A percentile compares a stretch with the other conserved stretches of the same genome.
Evolutionary conservation across 805 yeast species (phyloP).

Genomic region (Wickerhamomyces subpelliculosus): DNA sequence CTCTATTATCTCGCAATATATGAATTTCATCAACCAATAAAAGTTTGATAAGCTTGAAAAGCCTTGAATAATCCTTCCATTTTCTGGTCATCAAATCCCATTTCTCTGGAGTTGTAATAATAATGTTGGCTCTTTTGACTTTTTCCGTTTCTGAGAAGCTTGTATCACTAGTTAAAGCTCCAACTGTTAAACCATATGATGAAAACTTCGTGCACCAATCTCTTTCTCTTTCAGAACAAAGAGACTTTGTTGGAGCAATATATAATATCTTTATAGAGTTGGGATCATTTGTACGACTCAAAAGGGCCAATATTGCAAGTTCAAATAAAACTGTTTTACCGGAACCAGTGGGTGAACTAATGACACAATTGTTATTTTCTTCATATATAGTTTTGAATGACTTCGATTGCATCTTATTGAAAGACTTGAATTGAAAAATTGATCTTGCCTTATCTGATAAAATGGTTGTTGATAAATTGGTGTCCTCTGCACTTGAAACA

Average conservation of each 20-base stretch:
- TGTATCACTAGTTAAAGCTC: constrained; percentile 51
- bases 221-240: constrained; percentile 42
- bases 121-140: constrained; percentile 42
- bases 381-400: constrained; percentile 33
- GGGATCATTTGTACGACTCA: constrained; percentile 20
- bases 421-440: constrained; percentile 27
- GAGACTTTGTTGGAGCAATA: constrained; percentile 55
- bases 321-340: constrained; percentile 53
- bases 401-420: constrained; percentile 46
- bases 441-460: constrained; percentile 32
- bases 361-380: constrained; percentile 33
- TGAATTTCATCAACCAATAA: constrained; percentile 44
- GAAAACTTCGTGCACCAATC: constrained; percentile 40
- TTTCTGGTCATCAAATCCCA: constrained; percentile 52
- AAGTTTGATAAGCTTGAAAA: constrained; percentile 37
- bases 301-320: constrained; percentile 37
- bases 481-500: not conserved
- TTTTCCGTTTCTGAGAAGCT: constrained; percentile 35
- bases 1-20: constrained; percentile 37
- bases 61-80: constrained; percentile 35
- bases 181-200: constrained; percentile 33
- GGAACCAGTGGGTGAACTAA: constrained; percentile 54
- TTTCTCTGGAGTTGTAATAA: constrained; percentile 56
- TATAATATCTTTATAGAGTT: constrained; percentile 33
- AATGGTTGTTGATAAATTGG: constrained; percentile 9